Evolutionary conservation across 2,329 filamentous ascomycete genomes (phyloP).

Genomic region (Aaosphaeria pasadenensis): DNA sequence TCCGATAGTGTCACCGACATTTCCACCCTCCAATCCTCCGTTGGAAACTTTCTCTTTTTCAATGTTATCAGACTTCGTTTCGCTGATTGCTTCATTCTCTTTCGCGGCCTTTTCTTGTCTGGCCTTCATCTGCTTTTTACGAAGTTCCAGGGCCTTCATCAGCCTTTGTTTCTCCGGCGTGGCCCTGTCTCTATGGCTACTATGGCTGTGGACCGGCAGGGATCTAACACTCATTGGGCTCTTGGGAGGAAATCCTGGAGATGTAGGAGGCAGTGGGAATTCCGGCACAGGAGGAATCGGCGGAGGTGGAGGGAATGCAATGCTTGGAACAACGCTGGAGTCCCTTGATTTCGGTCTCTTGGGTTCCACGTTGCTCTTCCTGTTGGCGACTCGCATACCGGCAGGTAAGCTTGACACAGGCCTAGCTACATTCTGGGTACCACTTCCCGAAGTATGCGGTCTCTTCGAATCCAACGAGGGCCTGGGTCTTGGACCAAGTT

Average conservation of each 20-base stretch:
- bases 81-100: constrained; percentile 3
- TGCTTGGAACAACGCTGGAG: constrained; percentile 22
- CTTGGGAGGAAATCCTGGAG: constrained; percentile 37
- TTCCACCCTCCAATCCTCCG: no score
- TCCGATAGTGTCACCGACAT: no score
- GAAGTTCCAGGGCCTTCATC: constrained; percentile 89
- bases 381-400: constrained; percentile 61
- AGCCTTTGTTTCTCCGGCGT: constrained; percentile 87
- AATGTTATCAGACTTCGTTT: constrained; percentile 9
- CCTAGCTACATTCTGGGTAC: constrained; percentile 49
- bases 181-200: constrained; percentile 42
- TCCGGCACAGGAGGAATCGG: constrained; percentile 34
- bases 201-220: constrained; percentile 39
- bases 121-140: constrained; percentile 70
- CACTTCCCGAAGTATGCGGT: constrained; percentile 55
- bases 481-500: constrained; percentile 81
- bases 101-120: constrained; percentile 18
- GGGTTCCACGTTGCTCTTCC: constrained; percentile 22
- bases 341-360: constrained; percentile 37
- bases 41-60: constrained; percentile 2
- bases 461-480: constrained; percentile 69
- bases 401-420: constrained; percentile 78
- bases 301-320: constrained; percentile 29
- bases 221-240: constrained; percentile 42
- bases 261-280: constrained; percentile 30